These are phyloP conservation scores for Silene vulgaris DNA, from an alignment of 179 eudicot genomes.

Conservation along the genomic window DNA sequence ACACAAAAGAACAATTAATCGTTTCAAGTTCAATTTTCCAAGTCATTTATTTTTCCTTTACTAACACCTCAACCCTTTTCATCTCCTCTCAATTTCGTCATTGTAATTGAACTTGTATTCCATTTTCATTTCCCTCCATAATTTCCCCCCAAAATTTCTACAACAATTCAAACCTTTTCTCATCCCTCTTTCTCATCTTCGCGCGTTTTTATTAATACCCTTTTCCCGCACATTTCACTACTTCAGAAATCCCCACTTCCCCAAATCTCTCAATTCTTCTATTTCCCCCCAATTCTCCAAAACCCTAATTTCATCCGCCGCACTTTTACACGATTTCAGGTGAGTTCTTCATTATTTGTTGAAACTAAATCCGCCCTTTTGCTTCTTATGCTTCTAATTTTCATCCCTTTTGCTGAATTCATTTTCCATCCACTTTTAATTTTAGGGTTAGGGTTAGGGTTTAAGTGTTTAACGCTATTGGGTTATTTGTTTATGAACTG, in stretches of 20 bases:
- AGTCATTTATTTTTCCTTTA: too few species aligned
- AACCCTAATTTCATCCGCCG: conserved; percentile 15
- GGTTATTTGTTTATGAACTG: background rate
- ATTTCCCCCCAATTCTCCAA: background rate
- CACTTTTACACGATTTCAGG: background rate
- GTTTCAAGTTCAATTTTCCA: too few species aligned
- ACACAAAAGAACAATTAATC: too few species aligned
- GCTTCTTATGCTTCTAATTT: background rate
- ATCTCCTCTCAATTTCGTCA: background rate
- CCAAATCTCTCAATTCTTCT: background rate
- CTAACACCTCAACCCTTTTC: too few species aligned
- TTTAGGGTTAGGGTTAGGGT: conserved; percentile 8
- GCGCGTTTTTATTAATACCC: background rate
- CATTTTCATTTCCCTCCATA: conserved; percentile 10
- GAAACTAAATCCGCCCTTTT: background rate
- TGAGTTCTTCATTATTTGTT: background rate
- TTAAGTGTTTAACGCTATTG: background rate
- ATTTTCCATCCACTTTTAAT: background rate
- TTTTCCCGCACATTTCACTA: background rate
- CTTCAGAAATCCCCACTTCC: background rate
- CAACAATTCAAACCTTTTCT: background rate
- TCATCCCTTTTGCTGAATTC: background rate
- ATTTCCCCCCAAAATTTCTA: background rate
- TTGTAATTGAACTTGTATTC: background rate
- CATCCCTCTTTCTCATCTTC: background rate